Evolutionary conservation across 2,329 filamentous ascomycete species (phyloP), one percentile per base, ranked within the genome.

Genomic region (Geoglossum cookeanum): DNA sequence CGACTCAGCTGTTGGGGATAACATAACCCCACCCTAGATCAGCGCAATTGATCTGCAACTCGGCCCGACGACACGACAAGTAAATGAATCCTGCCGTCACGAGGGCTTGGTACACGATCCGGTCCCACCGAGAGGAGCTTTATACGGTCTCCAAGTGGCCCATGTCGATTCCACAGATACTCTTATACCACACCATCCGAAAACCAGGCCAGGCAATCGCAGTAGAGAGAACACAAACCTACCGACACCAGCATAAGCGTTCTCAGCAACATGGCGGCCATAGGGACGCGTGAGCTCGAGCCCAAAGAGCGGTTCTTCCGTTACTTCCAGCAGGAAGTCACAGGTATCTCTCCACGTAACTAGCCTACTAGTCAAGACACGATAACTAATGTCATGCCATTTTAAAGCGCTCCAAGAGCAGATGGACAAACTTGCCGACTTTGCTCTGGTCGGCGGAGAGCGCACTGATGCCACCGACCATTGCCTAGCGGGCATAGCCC

Each of bases 261-360:
- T 33, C 32, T 22, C 7, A 32, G n/a, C 48, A 15, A n/a, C 48
- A 52, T 52, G 48, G 35, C 32, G 2, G 22, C 17, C 32, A 6
- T n/a, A 32, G 32, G 5, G 30, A 33, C 49, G 30, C 49, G n/a
- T n/a, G n/a, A 53, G 51, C 58, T 62, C 11, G 66, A 65, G 4
- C 70, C 80, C 58, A 92, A 89, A 63, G 84, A 91, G 65, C 80
- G 80, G 42, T 95, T 95, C 73, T 90, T 91, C 68, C 80, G 81
- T 63, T 84, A 88, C 66, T 95, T 95, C 65, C 83, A 87, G 62
- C 77, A 82, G 63, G 83, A 86, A 68, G 79, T 85, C 55, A 79
- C 80, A 52, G 77, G 87, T 89, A 72, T 68, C 74, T 55, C 44
- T 37, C 6, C 13, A 48, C n/a, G 49, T 3, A 49, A 17, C 49